Evolutionary conservation across 139 green algal genomes (phyloP).

Genomic region (Edaphochlamys debaryana): DNA sequence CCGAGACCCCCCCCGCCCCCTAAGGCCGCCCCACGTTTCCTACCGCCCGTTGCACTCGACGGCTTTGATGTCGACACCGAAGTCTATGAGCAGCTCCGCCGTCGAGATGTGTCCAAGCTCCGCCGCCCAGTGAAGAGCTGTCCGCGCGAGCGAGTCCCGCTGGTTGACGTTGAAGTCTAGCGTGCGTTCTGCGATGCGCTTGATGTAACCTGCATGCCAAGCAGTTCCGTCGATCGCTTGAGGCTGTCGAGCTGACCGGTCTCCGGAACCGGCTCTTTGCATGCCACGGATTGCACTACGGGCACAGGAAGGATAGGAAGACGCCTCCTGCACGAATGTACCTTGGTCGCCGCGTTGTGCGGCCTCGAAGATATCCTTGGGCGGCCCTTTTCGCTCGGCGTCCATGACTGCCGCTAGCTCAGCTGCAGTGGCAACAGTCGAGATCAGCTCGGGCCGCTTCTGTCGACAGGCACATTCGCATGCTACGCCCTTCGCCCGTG

Average conservation of each 20-base stretch:
- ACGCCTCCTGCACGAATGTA: background rate
- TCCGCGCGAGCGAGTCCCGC: constrained; percentile 15
- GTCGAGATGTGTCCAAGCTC: constrained; percentile 4
- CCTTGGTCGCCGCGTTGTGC: constrained; percentile 5
- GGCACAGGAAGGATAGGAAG: background rate
- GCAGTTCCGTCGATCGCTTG: background rate
- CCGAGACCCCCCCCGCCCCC: too few relatives aligned
- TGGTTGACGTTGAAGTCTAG: constrained; percentile 30
- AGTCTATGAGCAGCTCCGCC: constrained; percentile 35
- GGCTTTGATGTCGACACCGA: constrained; percentile 22
- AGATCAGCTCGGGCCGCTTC: too few relatives aligned
- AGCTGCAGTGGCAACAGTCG: background rate
- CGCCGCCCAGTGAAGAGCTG: constrained; percentile 30
- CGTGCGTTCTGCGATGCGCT: constrained; percentile 6
- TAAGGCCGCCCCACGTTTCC: background rate
- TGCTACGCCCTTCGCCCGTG: too few relatives aligned
- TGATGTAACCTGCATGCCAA: constrained; percentile 5
- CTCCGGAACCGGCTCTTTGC: background rate
- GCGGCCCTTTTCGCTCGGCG: background rate
- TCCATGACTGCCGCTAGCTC: background rate
- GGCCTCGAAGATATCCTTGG: constrained; percentile 12
- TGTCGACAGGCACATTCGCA: too few relatives aligned
- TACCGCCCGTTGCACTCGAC: constrained; percentile 38
- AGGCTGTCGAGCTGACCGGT: background rate
- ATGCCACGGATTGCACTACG: too few relatives aligned